These are phyloP conservation scores for Cladosporium halotolerans DNA, from an alignment of 2,329 filamentous ascomycete species.

Conservation along the genomic window DNA sequence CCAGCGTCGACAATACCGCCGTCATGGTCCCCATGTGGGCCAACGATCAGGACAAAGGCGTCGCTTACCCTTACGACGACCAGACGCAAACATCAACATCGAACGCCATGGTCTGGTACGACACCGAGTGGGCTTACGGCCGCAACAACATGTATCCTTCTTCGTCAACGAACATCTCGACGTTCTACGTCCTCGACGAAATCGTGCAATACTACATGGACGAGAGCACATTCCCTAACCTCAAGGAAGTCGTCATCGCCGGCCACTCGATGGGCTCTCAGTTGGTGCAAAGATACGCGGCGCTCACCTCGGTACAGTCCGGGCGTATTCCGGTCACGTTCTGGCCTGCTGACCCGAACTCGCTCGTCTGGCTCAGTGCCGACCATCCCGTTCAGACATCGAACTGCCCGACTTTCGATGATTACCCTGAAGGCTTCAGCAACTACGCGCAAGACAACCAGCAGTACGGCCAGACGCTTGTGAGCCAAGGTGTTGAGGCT, in stretches of 20 bases:
- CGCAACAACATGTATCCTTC: conserved; percentile 29
- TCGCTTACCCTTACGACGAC: conserved; percentile 28
- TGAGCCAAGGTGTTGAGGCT: conserved; percentile 22
- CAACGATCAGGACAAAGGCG: conserved; percentile 29
- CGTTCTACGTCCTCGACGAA: conserved; percentile 29
- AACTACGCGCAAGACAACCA: conserved; percentile 23
- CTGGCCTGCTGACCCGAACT: conserved; percentile 32
- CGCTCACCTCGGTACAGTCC: conserved; percentile 22
- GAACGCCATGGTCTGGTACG: conserved; percentile 30
- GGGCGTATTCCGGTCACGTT: conserved; percentile 22
- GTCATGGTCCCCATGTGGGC: conserved; percentile 30
- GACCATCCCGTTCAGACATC: conserved; percentile 23
- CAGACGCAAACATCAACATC: conserved; percentile 15
- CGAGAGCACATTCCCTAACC: conserved; percentile 26
- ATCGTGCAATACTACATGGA: conserved; percentile 29
- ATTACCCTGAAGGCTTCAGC: conserved; percentile 28
- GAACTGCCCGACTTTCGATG: conserved; percentile 27
- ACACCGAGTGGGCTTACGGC: conserved; percentile 28
- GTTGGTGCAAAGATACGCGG: conserved; percentile 30
- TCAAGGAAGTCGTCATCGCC: conserved; percentile 32
- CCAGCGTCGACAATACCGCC: conserved; percentile 25
- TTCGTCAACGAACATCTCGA: conserved; percentile 19
- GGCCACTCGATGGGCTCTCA: conserved; percentile 32
- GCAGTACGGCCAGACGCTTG: conserved; percentile 22
- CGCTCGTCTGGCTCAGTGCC: conserved; percentile 27